Base-by-base conservation (phyloP, 2,329 filamentous ascomycete genomes). In the Bipolaris victoriae region DNA sequence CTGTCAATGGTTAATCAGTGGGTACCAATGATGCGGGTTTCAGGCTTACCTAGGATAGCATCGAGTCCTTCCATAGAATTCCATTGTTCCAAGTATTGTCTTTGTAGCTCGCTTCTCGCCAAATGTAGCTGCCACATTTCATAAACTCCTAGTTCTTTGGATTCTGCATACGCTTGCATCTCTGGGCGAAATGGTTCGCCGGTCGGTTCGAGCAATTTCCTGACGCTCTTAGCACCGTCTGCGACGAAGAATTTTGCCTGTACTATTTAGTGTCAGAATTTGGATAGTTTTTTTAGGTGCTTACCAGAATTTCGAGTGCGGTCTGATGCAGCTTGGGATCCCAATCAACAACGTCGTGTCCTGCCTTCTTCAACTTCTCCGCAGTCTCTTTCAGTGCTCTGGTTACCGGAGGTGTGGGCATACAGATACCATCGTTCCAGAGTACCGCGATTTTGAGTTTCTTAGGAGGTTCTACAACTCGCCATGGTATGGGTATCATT, bases 371-470 rank as follows among this genome's bases (percentile, higher is more conserved):
- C 55, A 89, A 62, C 69, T 83, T 83, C 11, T 80, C 79, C 0
- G 82, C 82, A 0, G 85, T 80, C 49, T 85, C 80, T 50, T 78
- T 77, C 37, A 90, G 67, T 1, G 86, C 87, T 39, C 87, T 76
- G 13, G 69, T 69, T 7, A 86, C 78, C 0, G 83, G 83, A 9
- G 84, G 84, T 4, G 84, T 79, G 0, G 84, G 83, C 2, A 73
- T 71, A 7, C 80, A 79, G 9, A 85, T 72, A 0, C 79, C 80
- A 60, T 86, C 84, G 36, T 78, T 80, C 62, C 78, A 75, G n/a
- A 84, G 71, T 4, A 86, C 75, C 0, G 82, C 88, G n/a, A 90
- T 78, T 64, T 83, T 86, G 5, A 89, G 73, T 59, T 83, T 86
- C 55, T 74, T 74, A 3, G 71, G 60, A 52, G 76, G 35, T 54